Base-by-base conservation (phyloP, 495 filamentous ascomycete genomes). In the Aspergillus incahuasiensis region DNA sequence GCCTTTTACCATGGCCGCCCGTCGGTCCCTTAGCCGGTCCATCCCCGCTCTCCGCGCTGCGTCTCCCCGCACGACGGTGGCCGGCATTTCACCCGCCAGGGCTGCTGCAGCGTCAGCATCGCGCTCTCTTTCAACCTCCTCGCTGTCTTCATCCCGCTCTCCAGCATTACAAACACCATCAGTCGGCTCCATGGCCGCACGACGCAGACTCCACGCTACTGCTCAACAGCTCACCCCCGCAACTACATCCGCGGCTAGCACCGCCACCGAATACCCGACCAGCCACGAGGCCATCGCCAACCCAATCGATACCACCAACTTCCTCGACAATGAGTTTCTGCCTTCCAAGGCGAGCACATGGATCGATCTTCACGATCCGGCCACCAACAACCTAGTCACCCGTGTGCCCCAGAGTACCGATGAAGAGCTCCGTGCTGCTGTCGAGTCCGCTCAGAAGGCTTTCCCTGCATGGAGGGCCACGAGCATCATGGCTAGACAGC, bases 301-400 rank as follows among this genome's bases (percentile, higher is more conserved):
- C 41, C 87, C 89, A 7, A 74, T 83, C 54, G 87, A 96, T 66
- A 97, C 94, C 2, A 84, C 86, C 54, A 92, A 89, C 70, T 99
- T 97, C 71, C 68, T 97, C 43, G 82, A 99, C 76, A 99, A 99
- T 70, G 70, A 91, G 68, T 95, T 96, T 68, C 75, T 89, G 18
- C 58, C 83, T 19, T 96, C 91, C 35, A 76, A 82, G 65, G 78
- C 95, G 15, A 79, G 52, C 5, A 60, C 52, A 43, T 97, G 88
- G 87, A 95, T 97, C 68, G 92, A 97, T 55, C 79, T 99, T 39
- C 78, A 91, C 69, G 94, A 99, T 66, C 94, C 94, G 2, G 94
- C 95, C 48, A 99, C 94, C 54, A 97, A 97, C 79, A 94, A 96
- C 66, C 84, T 99, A 45, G 90, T 99, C 30, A 97, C 94, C 9